Evolutionary conservation across 805 yeast genomes (phyloP).

Genomic region (Metschnikowia lachancei): DNA sequence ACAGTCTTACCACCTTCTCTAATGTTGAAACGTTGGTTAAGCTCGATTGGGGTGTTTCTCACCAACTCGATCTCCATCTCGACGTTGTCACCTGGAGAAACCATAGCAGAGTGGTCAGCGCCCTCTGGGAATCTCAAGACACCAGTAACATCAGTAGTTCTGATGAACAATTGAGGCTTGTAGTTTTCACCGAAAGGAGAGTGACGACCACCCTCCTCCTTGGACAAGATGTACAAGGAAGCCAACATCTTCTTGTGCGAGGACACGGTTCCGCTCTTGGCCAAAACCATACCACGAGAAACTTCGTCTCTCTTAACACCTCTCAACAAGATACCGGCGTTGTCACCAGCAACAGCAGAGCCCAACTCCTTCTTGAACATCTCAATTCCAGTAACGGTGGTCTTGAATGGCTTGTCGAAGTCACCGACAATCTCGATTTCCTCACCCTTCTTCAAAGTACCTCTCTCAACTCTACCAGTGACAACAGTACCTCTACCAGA

Average conservation of each 20-base stretch:
- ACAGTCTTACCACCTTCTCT: constrained; percentile 99
- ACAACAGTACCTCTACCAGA: constrained; percentile 99
- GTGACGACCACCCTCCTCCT: constrained; percentile 99
- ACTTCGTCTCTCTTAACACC: constrained; percentile 98
- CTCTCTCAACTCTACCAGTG: constrained; percentile 99
- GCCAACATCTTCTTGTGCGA: constrained; percentile 94
- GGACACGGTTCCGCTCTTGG: constrained; percentile 88
- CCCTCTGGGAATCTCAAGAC: constrained; percentile 82
- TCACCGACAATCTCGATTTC: constrained; percentile 96
- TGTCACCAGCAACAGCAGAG: constrained; percentile 98
- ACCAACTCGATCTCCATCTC: constrained; percentile 92
- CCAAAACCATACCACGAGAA: constrained; percentile 94
- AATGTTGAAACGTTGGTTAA: constrained; percentile 97
- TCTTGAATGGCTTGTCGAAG: constrained; percentile 81
- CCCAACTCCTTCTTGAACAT: constrained; percentile 99
- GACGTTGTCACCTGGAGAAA: constrained; percentile 97
- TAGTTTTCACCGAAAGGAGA: constrained; percentile 95
- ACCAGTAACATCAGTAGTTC: constrained; percentile 95
- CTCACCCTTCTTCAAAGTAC: constrained; percentile 95
- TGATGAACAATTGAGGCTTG: constrained; percentile 96
- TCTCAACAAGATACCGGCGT: constrained; percentile 95
- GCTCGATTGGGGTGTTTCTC: constrained; percentile 90
- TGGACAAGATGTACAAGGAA: constrained; percentile 85
- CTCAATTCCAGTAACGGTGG: constrained; percentile 97
- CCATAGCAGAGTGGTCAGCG: constrained; percentile 83